Percentiles rank a stretch among this genome's conserved stretches.
phyloP scores from a whole-genome alignment of 257 asterid genomes.

The Solanum arcanum region DNA sequence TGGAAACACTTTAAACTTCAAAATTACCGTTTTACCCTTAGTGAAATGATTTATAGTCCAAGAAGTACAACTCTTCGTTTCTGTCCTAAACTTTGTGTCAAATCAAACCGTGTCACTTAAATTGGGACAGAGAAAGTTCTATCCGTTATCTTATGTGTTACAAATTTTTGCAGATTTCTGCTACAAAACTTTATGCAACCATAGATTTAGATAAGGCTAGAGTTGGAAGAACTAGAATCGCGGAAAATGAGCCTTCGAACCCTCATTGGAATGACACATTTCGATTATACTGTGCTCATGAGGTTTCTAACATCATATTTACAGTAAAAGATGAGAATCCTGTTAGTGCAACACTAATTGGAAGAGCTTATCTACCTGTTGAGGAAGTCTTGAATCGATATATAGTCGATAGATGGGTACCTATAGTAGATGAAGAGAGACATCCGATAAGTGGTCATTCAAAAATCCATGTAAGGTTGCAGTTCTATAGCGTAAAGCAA shows the following conservation, averaged over 20 bases:
- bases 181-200: conserved; percentile 55
- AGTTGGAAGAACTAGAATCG: conserved; percentile 52
- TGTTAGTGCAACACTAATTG: conserved; percentile 69
- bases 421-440: conserved; percentile 40
- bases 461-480: conserved; percentile 50
- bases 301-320: conserved; percentile 48
- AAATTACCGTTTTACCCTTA: neutral
- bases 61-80: neutral
- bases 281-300: conserved; percentile 62
- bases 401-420: conserved; percentile 48
- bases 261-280: conserved; percentile 71
- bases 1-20: neutral
- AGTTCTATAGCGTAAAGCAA: conserved; percentile 28
- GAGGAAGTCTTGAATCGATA: conserved; percentile 36
- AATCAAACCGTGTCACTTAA: neutral
- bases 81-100: neutral
- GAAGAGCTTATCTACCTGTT: conserved; percentile 63
- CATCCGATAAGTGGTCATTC: conserved; percentile 45
- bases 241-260: conserved; percentile 28
- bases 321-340: conserved; percentile 51
- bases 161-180: conserved; percentile 27
- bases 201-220: conserved; percentile 65
- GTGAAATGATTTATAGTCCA: neutral
- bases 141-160: neutral
- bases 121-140: neutral